Evolutionary conservation across 2,329 filamentous ascomycete genomes (phyloP).

Genomic region (Podosphaera fusca): DNA sequence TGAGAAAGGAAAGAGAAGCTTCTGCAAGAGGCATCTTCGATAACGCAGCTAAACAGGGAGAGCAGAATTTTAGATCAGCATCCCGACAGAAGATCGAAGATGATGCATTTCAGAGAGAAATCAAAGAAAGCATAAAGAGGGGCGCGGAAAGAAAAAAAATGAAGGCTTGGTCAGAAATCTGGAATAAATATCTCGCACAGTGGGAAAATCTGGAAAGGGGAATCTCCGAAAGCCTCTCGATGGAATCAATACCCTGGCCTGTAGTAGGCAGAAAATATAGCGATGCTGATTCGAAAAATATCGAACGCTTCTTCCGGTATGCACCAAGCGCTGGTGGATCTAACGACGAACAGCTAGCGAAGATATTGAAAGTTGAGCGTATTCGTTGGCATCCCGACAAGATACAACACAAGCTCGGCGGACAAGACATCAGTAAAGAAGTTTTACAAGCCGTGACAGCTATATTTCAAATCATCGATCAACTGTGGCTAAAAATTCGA

Average conservation of each 20-base stretch:
- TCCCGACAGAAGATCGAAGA: constrained; percentile 20
- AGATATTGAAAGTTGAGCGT: constrained; percentile 56
- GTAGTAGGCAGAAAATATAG: constrained; percentile 33
- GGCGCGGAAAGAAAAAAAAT: constrained; percentile 34
- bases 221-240: constrained; percentile 22
- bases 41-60: constrained; percentile 16
- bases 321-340: constrained; percentile 19
- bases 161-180: constrained; percentile 33
- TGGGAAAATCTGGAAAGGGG: constrained; percentile 32
- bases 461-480: constrained; percentile 78
- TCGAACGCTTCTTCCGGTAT: constrained; percentile 37
- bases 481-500: constrained; percentile 41
- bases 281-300: constrained; percentile 30
- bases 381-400: constrained; percentile 97
- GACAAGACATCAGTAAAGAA: constrained; percentile 39
- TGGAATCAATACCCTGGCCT: constrained; percentile 35
- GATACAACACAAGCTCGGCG: constrained; percentile 71
- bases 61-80: constrained; percentile 18
- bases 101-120: constrained; percentile 30
- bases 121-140: constrained; percentile 44
- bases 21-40: constrained; percentile 22
- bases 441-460: constrained; percentile 65
- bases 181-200: constrained; percentile 36
- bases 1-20: constrained; percentile 30
- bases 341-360: constrained; percentile 18